Evolutionary conservation across 176 grass and related monocot genomes (phyloP).

Genomic region (Avena insularis): DNA sequence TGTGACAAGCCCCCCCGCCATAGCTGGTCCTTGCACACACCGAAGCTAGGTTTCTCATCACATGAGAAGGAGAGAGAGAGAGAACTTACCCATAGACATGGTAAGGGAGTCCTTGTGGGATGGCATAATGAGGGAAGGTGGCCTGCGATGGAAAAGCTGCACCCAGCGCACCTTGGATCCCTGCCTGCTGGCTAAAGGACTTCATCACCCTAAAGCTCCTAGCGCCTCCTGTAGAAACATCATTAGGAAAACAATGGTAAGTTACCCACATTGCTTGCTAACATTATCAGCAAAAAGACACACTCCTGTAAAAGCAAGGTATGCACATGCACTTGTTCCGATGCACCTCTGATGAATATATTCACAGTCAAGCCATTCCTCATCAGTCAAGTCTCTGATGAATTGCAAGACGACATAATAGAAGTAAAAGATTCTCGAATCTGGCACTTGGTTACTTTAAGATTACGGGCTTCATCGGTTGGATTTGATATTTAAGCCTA

Average conservation of each 20-base stretch:
- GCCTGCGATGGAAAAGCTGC: slow-evolving; percentile 82
- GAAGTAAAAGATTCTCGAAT: slow-evolving; percentile 66
- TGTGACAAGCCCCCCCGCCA: slow-evolving; percentile 49
- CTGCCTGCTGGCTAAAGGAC: slow-evolving; percentile 78
- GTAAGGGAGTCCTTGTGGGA: slow-evolving; percentile 92
- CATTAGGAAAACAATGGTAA: slow-evolving; percentile 2
- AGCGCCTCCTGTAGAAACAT: slow-evolving; percentile 61
- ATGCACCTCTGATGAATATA: slow-evolving; percentile 22
- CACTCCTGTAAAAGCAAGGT: slow-evolving; percentile 23
- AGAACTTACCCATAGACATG: slow-evolving; percentile 78
- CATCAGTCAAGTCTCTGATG: background rate
- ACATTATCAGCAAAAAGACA: slow-evolving; percentile 31
- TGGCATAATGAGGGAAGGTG: slow-evolving; percentile 96
- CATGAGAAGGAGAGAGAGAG: background rate
- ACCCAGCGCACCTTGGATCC: slow-evolving; percentile 73
- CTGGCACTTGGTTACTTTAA: slow-evolving; percentile 38
- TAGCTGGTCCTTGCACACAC: slow-evolving; percentile 38
- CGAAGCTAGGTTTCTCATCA: slow-evolving; percentile 21
- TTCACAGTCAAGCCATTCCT: slow-evolving; percentile 29
- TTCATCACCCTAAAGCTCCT: slow-evolving; percentile 89
- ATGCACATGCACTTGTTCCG: slow-evolving; percentile 13
- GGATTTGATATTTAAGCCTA: slow-evolving; percentile 23
- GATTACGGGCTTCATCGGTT: slow-evolving; percentile 31
- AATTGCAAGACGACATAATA: slow-evolving; percentile 48
- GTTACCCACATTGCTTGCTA: slow-evolving; percentile 38